Percentiles rank a stretch among this genome's conserved stretches.
Evolutionary conservation across 345 rosid genomes (phyloP).

Genomic region (Sonneratia alba): DNA sequence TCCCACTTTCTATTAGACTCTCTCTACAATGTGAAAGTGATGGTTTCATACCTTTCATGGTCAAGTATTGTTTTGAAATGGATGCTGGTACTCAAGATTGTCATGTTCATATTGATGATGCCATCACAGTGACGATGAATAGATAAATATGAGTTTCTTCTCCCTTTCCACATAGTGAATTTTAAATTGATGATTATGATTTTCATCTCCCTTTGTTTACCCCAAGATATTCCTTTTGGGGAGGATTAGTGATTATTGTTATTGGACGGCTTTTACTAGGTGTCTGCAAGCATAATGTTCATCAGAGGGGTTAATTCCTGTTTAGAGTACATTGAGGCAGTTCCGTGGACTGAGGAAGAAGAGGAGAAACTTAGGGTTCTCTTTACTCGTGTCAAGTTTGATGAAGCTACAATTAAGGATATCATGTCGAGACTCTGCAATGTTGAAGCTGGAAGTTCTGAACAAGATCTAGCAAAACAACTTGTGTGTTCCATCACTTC

Average conservation of each 20-base stretch:
- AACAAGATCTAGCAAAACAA: constrained; percentile 50
- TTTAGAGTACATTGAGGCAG: constrained; percentile 78
- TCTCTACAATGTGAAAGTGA: not conserved
- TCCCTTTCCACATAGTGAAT: not conserved
- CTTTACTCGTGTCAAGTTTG: constrained; percentile 46
- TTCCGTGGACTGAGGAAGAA: constrained; percentile 97
- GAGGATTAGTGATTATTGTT: not conserved
- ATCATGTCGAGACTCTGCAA: constrained; percentile 54
- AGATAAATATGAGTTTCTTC: too few species aligned
- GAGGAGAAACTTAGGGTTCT: constrained; percentile 71
- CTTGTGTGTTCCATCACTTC: constrained; percentile 66
- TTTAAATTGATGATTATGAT: too few species aligned
- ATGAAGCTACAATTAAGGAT: constrained; percentile 41
- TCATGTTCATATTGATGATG: not conserved
- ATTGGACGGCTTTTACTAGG: constrained; percentile 25
- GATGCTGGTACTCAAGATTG: not conserved
- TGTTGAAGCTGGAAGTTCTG: constrained; percentile 24
- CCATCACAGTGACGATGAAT: too few species aligned
- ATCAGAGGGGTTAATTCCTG: constrained; percentile 53
- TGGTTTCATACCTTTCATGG: not conserved
- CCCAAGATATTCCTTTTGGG: not conserved
- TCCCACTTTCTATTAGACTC: not conserved
- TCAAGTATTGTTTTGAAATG: not conserved
- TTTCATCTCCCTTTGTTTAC: not conserved
- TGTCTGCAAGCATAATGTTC: constrained; percentile 65